Evolutionary conservation across 2,329 filamentous ascomycete genomes (phyloP).

Genomic region (Apiospora sp.): DNA sequence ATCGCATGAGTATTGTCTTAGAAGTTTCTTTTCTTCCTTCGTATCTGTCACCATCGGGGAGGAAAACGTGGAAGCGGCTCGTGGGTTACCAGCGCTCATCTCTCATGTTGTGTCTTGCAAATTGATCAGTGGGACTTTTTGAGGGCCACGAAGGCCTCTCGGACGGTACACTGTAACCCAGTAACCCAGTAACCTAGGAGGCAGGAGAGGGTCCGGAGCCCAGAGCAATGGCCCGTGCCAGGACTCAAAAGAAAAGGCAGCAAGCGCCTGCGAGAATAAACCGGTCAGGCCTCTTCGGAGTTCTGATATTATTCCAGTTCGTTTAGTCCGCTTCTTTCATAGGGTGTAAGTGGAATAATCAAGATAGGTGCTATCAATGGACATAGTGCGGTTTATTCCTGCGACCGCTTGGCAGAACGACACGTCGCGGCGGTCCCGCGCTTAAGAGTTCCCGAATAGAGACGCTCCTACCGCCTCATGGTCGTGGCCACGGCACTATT

Average conservation of each 20-base stretch:
- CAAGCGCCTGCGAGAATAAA: too few species aligned
- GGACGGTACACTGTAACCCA: not conserved
- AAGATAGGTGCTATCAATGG: too few species aligned
- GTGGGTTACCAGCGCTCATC: not conserved
- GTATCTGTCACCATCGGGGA: not conserved
- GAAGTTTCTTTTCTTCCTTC: not conserved
- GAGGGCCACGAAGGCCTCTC: not conserved
- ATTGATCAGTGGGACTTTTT: not conserved
- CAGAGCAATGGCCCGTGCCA: not conserved
- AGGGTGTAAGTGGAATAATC: too few species aligned
- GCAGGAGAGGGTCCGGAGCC: not conserved
- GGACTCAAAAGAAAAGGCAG: not conserved
- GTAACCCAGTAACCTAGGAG: constrained; percentile 4
- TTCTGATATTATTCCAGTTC: too few species aligned
- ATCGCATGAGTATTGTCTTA: not conserved
- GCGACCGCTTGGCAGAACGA: not conserved
- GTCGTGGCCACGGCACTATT: not conserved
- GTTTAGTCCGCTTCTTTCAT: too few species aligned
- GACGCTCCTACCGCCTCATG: not conserved
- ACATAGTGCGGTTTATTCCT: too few species aligned
- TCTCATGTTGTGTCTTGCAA: constrained; percentile 6
- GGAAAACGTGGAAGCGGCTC: not conserved
- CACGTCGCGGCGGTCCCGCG: constrained; percentile 13
- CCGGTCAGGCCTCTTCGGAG: too few species aligned
- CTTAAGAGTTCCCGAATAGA: not conserved